phyloP scores from a whole-genome alignment of 148 eudicot species.

The Rhododendron henanense region DNA sequence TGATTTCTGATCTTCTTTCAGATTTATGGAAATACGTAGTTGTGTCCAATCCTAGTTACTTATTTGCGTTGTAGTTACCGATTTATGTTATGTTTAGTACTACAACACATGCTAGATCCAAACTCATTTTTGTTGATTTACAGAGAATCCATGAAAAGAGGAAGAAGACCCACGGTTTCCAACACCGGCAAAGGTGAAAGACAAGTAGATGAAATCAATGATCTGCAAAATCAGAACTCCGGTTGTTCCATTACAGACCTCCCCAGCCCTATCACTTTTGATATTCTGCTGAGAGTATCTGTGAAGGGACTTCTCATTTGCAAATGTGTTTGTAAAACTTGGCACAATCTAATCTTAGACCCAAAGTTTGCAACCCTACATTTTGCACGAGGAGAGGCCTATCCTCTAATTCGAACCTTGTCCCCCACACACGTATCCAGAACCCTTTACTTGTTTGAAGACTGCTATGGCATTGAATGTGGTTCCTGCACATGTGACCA shows the following conservation, averaged over 20 bases:
- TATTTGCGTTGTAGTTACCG: not conserved
- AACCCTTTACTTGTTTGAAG: conserved; percentile 1
- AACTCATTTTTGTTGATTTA: not conserved
- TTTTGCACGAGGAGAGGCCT: not conserved
- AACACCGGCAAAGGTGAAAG: not conserved
- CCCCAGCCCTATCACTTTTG: not conserved
- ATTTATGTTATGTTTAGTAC: not conserved
- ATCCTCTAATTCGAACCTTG: not conserved
- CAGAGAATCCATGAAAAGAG: not conserved
- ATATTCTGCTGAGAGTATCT: not conserved
- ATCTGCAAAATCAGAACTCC: not conserved
- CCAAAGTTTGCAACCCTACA: conserved; percentile 2
- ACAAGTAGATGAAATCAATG: not conserved
- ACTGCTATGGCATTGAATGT: not conserved
- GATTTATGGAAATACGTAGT: too few species aligned
- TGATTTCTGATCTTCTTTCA: too few species aligned
- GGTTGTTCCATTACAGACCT: not conserved
- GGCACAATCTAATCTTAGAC: not conserved
- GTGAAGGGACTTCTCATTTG: not conserved
- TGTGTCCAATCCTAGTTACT: too few species aligned
- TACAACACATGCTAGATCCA: not conserved
- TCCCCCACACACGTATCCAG: not conserved
- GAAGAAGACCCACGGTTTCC: not conserved
- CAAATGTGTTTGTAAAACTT: not conserved
- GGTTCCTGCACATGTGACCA: too few species aligned